Evolutionary conservation across 2,329 filamentous ascomycete species (phyloP).

Genomic region (Grosmannia penicillata): DNA sequence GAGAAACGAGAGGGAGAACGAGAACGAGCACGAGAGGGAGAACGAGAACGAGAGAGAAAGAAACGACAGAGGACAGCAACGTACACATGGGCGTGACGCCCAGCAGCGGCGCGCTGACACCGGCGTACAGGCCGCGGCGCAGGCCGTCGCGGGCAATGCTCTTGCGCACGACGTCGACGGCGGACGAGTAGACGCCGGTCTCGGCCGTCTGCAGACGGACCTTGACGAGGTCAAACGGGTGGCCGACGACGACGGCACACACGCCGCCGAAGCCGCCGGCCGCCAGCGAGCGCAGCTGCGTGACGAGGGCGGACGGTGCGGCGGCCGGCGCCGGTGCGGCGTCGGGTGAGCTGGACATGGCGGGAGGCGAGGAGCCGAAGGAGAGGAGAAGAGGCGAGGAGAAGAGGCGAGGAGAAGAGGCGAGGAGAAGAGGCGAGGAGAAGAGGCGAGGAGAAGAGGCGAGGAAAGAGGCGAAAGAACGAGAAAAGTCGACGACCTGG

Average conservation of each 20-base stretch:
- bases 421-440: not conserved
- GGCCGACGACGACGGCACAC: constrained; percentile 85
- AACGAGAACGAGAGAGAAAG: too few relatives aligned
- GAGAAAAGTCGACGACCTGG: not conserved
- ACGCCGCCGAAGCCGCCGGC: constrained; percentile 89
- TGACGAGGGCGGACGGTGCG: constrained; percentile 12
- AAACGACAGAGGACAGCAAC: constrained; percentile 22
- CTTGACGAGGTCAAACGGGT: constrained; percentile 96
- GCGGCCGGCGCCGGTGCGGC: not conserved
- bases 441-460: not conserved
- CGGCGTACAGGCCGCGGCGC: constrained; percentile 75
- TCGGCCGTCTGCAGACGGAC: constrained; percentile 94
- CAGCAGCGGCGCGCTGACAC: constrained; percentile 84
- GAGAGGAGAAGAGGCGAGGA: not conserved
- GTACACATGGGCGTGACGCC: constrained; percentile 98
- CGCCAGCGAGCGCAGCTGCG: constrained; percentile 62
- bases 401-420: not conserved
- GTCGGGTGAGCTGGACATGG: constrained; percentile 16
- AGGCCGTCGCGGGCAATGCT: constrained; percentile 79
- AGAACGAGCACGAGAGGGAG: not conserved
- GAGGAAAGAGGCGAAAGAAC: not conserved
- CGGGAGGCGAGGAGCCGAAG: not conserved
- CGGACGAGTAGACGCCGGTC: constrained; percentile 77
- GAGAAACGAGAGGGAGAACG: not conserved
- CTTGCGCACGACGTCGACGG: constrained; percentile 82